phyloP scores from a whole-genome alignment of 2,329 filamentous ascomycete species.

The Gaeumannomyces tritici region DNA sequence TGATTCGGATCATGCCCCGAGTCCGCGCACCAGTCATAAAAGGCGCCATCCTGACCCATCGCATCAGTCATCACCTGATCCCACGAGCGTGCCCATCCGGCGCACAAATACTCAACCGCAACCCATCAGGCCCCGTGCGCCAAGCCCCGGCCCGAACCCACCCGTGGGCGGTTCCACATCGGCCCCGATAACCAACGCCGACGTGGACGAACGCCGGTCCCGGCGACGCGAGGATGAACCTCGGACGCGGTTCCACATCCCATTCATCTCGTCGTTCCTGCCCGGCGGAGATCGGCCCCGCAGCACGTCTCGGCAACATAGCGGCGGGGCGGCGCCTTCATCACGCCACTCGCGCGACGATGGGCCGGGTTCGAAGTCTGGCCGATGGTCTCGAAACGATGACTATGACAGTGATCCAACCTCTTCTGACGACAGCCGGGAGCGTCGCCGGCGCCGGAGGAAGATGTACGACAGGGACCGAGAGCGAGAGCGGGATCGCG shows the following conservation, averaged over 20 bases:
- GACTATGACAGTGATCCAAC: constrained; percentile 7
- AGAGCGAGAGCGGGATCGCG: constrained; percentile 23
- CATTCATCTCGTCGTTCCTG: constrained; percentile 29
- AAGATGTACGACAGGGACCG: constrained; percentile 17
- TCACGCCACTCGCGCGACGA: constrained; percentile 30
- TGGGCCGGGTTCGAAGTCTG: constrained; percentile 28
- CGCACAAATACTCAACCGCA: constrained; percentile 13
- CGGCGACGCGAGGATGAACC: constrained; percentile 17
- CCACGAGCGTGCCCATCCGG: constrained; percentile 20
- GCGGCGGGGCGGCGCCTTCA: constrained; percentile 4
- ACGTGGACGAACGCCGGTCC: constrained; percentile 1
- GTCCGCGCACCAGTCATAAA: constrained; percentile 14
- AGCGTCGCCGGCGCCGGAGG: constrained; percentile 14
- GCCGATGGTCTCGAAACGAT: constrained; percentile 31
- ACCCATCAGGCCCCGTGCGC: neutral
- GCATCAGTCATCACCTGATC: constrained; percentile 14
- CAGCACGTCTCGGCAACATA: constrained; percentile 10
- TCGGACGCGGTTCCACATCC: constrained; percentile 24
- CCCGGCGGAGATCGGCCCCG: constrained; percentile 22
- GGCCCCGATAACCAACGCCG: neutral
- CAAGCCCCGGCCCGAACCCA: constrained; percentile 14
- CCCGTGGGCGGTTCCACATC: constrained; percentile 13
- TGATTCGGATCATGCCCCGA: constrained; percentile 25
- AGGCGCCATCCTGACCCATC: constrained; percentile 11
- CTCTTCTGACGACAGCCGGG: constrained; percentile 9